phyloP scores from a whole-genome alignment of 139 green algal genomes.

The Chlorella vulgaris region DNA sequence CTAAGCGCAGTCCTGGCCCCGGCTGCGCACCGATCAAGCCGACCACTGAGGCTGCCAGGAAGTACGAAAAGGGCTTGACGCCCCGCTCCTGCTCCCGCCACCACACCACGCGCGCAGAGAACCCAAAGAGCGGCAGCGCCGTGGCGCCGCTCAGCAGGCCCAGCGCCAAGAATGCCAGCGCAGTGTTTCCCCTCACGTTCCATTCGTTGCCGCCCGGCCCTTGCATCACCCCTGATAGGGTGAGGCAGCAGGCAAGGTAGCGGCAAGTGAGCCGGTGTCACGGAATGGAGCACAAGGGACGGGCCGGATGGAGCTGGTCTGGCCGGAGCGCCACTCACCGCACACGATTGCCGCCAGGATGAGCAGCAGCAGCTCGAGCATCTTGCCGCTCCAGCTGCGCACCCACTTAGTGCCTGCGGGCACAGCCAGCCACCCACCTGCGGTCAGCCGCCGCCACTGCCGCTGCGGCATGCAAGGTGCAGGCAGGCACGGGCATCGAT shows the following conservation, averaged over 20 bases:
- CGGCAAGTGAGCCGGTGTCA: neutral
- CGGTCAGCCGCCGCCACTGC: too few species aligned
- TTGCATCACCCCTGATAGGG: slow-evolving; percentile 48
- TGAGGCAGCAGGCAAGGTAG: neutral
- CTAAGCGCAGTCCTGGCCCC: too few species aligned
- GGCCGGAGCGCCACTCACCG: slow-evolving; percentile 33
- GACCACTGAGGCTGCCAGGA: slow-evolving; percentile 47
- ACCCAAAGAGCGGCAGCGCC: slow-evolving; percentile 56
- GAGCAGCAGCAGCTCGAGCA: slow-evolving; percentile 56
- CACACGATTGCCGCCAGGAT: slow-evolving; percentile 44
- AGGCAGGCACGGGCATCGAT: too few species aligned
- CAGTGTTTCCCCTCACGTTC: slow-evolving; percentile 44
- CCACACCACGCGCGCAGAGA: slow-evolving; percentile 53
- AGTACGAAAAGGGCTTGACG: slow-evolving; percentile 50
- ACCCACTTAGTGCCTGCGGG: slow-evolving; percentile 50
- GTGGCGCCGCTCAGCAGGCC: slow-evolving; percentile 44
- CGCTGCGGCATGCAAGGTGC: too few species aligned
- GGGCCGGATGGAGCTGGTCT: too few species aligned
- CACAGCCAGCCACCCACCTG: too few species aligned
- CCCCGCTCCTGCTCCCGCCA: slow-evolving; percentile 56
- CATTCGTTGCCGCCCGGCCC: slow-evolving; percentile 39
- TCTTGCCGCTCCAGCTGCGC: slow-evolving; percentile 47
- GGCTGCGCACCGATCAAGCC: slow-evolving; percentile 35
- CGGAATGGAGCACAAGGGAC: too few species aligned
- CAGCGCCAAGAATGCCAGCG: slow-evolving; percentile 51